Evolutionary conservation across 371 early-diverging fungal species (phyloP).

Genomic region (Lichtheimia hyalospora): DNA sequence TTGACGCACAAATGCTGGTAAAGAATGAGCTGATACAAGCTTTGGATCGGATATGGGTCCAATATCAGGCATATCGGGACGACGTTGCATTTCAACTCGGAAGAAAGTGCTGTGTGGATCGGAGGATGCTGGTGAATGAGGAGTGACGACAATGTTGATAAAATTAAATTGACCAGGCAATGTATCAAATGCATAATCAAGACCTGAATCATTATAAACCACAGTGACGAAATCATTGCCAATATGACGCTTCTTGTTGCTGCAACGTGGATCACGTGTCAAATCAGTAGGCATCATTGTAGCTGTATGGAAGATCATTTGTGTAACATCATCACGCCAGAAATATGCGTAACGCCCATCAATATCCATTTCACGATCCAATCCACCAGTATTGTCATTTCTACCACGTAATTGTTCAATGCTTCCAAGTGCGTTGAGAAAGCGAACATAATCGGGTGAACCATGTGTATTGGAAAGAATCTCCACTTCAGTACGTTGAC

Average conservation of each 20-base stretch:
- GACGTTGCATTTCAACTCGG: slow-evolving; percentile 68
- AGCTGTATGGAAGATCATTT: slow-evolving; percentile 89
- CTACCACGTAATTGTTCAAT: slow-evolving; percentile 64
- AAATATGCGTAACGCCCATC: slow-evolving; percentile 87
- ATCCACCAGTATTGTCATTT: slow-evolving; percentile 77
- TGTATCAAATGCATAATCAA: slow-evolving; percentile 83
- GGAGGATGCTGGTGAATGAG: slow-evolving; percentile 53
- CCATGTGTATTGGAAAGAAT: slow-evolving; percentile 87
- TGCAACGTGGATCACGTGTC: slow-evolving; percentile 72
- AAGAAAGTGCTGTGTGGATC: slow-evolving; percentile 48
- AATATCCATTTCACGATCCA: slow-evolving; percentile 80
- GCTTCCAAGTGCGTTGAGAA: slow-evolving; percentile 79
- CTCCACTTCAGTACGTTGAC: slow-evolving; percentile 79
- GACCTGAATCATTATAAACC: slow-evolving; percentile 90
- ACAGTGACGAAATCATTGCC: slow-evolving; percentile 95
- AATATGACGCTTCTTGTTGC: slow-evolving; percentile 91
- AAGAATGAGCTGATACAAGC: slow-evolving; percentile 74
- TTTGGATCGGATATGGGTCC: slow-evolving; percentile 82
- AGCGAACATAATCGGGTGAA: slow-evolving; percentile 79
- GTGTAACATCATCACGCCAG: slow-evolving; percentile 85
- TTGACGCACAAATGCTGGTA: slow-evolving; percentile 83
- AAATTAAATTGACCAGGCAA: slow-evolving; percentile 94
- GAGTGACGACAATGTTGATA: slow-evolving; percentile 87
- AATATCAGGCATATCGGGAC: slow-evolving; percentile 82
- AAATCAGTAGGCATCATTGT: slow-evolving; percentile 91